Base-by-base conservation (phyloP, 371 early-diverging fungal genomes). In the Mucor velutinosus region DNA sequence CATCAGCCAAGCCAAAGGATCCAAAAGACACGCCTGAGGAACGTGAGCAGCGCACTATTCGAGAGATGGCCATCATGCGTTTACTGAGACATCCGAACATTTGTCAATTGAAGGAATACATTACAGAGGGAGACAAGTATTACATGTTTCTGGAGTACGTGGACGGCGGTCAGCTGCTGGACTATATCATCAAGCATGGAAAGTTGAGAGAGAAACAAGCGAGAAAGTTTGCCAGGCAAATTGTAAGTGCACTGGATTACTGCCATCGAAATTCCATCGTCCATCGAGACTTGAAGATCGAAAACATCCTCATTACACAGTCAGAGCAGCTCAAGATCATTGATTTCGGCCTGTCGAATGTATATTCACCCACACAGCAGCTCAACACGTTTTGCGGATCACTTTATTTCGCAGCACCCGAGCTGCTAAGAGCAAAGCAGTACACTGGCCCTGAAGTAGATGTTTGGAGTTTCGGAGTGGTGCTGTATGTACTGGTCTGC, bases 371-470 rank as follows among this genome's bases (percentile, higher is more conserved):
- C 7, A 76, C 79, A 21, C 76, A 81, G 37, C 69, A 84, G 27
- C 74, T 95, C 60, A 83, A 83, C 55, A 95, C 95, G 0, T 94
- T 94, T 68, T 94, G 93, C 73, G 95, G 97, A 29, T 90, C 92
- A 57, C 80, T 93, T 21, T 92, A 95, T 39, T 94, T 83, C 67
- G 84, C 92, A 35, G 94, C 96, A 37, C 98, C 95, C 1, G 98
- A 98, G 76, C 86, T 98, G 64, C 78, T 98, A 55, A 84, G 87
- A n/a, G 91, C 94, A 15, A 81, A 87, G 39, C 76, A 85, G 37
- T 98, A 98, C 74, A 80, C 82, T 21, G 97, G 97, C 0, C 93
- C 94, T 10, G 95, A 93, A 63, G 91, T 95, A 19, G 98, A 98
- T 73, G 86, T 95, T 6, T 98, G 97, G 97, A 91, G 93, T 39